Conservation (phyloP, 495 filamentous ascomycete genomes). For the Penicillium longicatenatum region DNA sequence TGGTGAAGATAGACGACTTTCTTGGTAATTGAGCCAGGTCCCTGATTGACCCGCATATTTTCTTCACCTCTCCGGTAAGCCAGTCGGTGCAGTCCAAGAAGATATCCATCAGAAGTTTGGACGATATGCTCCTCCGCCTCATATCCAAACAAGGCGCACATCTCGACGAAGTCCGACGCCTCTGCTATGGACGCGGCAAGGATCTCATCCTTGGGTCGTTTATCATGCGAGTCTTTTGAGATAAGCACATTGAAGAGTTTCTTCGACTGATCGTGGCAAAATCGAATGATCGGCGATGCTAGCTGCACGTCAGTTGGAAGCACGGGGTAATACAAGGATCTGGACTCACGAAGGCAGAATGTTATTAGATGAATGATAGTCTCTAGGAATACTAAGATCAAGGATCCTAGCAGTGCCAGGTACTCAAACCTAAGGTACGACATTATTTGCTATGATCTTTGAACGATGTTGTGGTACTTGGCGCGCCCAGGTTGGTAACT, state of each 20-base stretch:
- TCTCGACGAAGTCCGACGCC: constrained; percentile 87
- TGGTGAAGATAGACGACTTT: constrained; percentile 95
- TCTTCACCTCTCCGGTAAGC: constrained; percentile 83
- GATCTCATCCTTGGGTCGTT: constrained; percentile 49
- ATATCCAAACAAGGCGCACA: constrained; percentile 87
- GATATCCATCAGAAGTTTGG: constrained; percentile 90
- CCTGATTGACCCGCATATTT: constrained; percentile 66
- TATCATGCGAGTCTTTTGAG: constrained; percentile 64
- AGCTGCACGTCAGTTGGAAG: constrained; percentile 25
- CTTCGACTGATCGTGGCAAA: constrained; percentile 82
- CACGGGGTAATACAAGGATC: not conserved
- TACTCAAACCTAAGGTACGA: constrained; percentile 68
- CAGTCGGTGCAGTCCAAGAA: constrained; percentile 87
- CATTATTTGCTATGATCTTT: constrained; percentile 8
- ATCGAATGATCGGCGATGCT: constrained; percentile 76
- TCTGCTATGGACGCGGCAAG: constrained; percentile 56
- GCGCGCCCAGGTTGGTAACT: constrained; percentile 21
- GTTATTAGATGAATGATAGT: constrained; percentile 83
- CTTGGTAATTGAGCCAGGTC: constrained; percentile 70
- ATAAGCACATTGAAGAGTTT: constrained; percentile 79
- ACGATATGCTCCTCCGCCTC: constrained; percentile 94
- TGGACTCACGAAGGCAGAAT: constrained; percentile 75
- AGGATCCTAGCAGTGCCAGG: constrained; percentile 77
- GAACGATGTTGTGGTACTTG: constrained; percentile 4
- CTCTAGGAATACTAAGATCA: constrained; percentile 80